Conservation (phyloP, 2,329 filamentous ascomycete species). For the Aquanectria penicillioides region DNA sequence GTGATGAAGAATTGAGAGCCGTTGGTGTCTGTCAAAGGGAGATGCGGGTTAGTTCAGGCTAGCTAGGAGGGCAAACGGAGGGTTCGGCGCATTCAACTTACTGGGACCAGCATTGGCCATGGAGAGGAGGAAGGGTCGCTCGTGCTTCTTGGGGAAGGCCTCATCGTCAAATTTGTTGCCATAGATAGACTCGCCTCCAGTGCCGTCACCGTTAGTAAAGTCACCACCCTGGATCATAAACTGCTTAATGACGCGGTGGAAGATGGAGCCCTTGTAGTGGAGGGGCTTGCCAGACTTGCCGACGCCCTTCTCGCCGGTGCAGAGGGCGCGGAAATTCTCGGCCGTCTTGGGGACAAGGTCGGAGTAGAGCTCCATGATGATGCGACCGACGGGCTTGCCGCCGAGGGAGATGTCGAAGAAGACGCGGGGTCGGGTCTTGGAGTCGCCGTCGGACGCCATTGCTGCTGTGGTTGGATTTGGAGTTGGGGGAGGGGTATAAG, state of each 20-base stretch:
- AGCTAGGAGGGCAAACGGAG: neutral
- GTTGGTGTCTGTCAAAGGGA: constrained; percentile 75
- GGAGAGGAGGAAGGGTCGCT: constrained; percentile 90
- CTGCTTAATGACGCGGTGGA: constrained; percentile 97
- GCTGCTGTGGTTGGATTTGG: constrained; percentile 17
- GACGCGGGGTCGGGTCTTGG: constrained; percentile 76
- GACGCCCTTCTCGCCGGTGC: constrained; percentile 91
- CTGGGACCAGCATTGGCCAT: constrained; percentile 98
- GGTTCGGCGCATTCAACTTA: constrained; percentile 54
- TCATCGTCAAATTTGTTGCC: constrained; percentile 97
- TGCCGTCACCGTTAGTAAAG: constrained; percentile 94
- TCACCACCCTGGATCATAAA: constrained; percentile 98
- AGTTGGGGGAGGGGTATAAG: neutral
- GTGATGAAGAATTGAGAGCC: constrained; percentile 99
- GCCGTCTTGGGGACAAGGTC: constrained; percentile 90
- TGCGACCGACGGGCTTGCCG: constrained; percentile 75
- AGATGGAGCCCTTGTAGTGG: constrained; percentile 90
- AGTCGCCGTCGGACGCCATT: constrained; percentile 55
- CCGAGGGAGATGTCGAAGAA: constrained; percentile 94
- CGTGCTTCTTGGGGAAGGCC: constrained; percentile 92
- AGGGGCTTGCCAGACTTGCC: constrained; percentile 86
- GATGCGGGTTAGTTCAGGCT: constrained; percentile 6
- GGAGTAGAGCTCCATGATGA: constrained; percentile 85
- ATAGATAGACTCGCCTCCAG: constrained; percentile 96
- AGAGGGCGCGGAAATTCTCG: constrained; percentile 94